These are phyloP conservation scores for Phallus indusiatus DNA, from an alignment of 768 basidiomycete genomes.

Conservation along the genomic window DNA sequence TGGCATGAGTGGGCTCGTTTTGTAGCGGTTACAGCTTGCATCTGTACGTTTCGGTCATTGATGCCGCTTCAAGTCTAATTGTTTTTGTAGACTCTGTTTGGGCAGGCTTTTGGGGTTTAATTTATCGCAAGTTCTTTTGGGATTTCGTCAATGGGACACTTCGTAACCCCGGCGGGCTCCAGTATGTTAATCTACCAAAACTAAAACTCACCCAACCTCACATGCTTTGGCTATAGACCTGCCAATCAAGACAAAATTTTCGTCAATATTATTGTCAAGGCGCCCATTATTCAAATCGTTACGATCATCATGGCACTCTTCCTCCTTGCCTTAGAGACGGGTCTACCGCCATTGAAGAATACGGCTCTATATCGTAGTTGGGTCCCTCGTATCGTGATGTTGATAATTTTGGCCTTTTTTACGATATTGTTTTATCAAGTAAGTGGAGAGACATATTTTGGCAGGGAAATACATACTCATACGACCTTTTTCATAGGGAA, in stretches of 20 bases:
- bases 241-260: conserved; percentile 52
- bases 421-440: conserved; percentile 73
- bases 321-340: conserved; percentile 63
- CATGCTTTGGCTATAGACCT: conserved; percentile 33
- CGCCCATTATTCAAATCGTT: conserved; percentile 64
- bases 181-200: conserved; percentile 37
- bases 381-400: conserved; percentile 47
- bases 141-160: conserved; percentile 81
- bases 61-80: conserved; percentile 9
- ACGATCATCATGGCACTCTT: conserved; percentile 50
- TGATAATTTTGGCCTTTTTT: conserved; percentile 54
- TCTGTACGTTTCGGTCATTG: conserved; percentile 45
- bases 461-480: background rate
- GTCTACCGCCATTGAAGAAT: conserved; percentile 47
- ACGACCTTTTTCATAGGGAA: conserved; percentile 45
- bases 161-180: conserved; percentile 69
- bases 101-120: conserved; percentile 71
- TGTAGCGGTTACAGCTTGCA: conserved; percentile 56
- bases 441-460: conserved; percentile 11
- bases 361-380: conserved; percentile 58
- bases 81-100: conserved; percentile 57
- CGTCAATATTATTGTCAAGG: conserved; percentile 64
- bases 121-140: conserved; percentile 95
- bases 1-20: conserved; percentile 74
- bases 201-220: background rate